Percentiles rank a stretch among this genome's conserved stretches.
Evolutionary conservation across 2,329 filamentous ascomycete genomes (phyloP).

Genomic region (Anisogramma anomala): DNA sequence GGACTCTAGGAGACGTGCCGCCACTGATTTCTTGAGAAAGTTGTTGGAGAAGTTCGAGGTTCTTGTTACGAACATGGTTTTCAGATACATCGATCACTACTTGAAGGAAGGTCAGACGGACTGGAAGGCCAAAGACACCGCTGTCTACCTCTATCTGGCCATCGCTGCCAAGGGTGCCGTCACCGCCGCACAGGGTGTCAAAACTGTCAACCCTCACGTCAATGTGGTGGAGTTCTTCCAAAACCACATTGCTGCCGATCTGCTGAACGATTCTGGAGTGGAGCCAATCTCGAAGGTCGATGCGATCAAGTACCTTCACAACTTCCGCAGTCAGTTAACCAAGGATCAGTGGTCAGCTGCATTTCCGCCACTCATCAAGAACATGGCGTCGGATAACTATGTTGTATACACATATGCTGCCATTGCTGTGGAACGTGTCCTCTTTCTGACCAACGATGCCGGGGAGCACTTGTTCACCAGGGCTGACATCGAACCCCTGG

Average conservation of each 20-base stretch:
- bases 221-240: slow-evolving; percentile 94
- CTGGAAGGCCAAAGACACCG: slow-evolving; percentile 97
- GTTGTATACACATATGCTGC: slow-evolving; percentile 97
- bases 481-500: slow-evolving; percentile 64
- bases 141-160: slow-evolving; percentile 91
- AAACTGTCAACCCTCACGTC: slow-evolving; percentile 75
- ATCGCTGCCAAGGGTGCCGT: slow-evolving; percentile 85
- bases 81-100: slow-evolving; percentile 77
- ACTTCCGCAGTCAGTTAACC: slow-evolving; percentile 88
- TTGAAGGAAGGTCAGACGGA: slow-evolving; percentile 68
- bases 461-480: slow-evolving; percentile 71
- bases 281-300: slow-evolving; percentile 91
- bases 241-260: slow-evolving; percentile 78
- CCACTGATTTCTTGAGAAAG: slow-evolving; percentile 86
- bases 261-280: slow-evolving; percentile 56
- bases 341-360: slow-evolving; percentile 85
- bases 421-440: slow-evolving; percentile 86
- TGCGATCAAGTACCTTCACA: slow-evolving; percentile 95
- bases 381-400: slow-evolving; percentile 80
- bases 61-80: slow-evolving; percentile 76
- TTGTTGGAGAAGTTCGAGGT: slow-evolving; percentile 81
- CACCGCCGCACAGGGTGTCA: slow-evolving; percentile 80
- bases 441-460: slow-evolving; percentile 68
- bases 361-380: slow-evolving; percentile 81
- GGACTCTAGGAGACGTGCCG: slow-evolving; percentile 81